Conservation (phyloP, 1,139 yeast species). For the Pneumocystis canis region DNA sequence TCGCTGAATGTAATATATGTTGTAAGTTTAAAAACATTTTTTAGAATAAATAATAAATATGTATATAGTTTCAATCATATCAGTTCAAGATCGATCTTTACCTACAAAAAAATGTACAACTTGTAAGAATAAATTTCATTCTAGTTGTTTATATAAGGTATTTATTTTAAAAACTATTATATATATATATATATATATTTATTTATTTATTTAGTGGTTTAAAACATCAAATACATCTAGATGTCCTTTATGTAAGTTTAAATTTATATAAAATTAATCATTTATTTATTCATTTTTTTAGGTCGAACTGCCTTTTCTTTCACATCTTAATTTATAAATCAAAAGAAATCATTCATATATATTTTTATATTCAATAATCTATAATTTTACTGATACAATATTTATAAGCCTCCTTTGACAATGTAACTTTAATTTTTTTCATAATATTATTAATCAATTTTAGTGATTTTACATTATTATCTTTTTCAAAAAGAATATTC, state of each 20-base stretch:
- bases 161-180: not conserved
- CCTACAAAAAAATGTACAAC: slow-evolving; percentile 83
- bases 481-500: too few relatives aligned
- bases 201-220: slow-evolving; percentile 45
- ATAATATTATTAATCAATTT: too few relatives aligned
- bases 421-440: too few relatives aligned
- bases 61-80: slow-evolving; percentile 25
- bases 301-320: slow-evolving; percentile 1
- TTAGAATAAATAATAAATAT: not conserved
- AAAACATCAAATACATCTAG: slow-evolving; percentile 82
- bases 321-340: not conserved
- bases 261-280: slow-evolving; percentile 36
- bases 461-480: too few relatives aligned
- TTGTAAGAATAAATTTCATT: slow-evolving; percentile 85
- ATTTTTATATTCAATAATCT: too few relatives aligned
- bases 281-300: not conserved
- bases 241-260: slow-evolving; percentile 85
- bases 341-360: too few relatives aligned
- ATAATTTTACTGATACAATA: too few relatives aligned
- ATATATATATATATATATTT: not conserved
- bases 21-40: slow-evolving; percentile 33
- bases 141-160: slow-evolving; percentile 77
- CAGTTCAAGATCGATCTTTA: slow-evolving; percentile 75
- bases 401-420: too few relatives aligned
- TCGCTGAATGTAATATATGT: slow-evolving; percentile 94